Percentiles rank a stretch among this genome's conserved stretches.
Evolutionary conservation across 805 yeast species (phyloP).

Genomic region (Lachancea nothofagi): DNA sequence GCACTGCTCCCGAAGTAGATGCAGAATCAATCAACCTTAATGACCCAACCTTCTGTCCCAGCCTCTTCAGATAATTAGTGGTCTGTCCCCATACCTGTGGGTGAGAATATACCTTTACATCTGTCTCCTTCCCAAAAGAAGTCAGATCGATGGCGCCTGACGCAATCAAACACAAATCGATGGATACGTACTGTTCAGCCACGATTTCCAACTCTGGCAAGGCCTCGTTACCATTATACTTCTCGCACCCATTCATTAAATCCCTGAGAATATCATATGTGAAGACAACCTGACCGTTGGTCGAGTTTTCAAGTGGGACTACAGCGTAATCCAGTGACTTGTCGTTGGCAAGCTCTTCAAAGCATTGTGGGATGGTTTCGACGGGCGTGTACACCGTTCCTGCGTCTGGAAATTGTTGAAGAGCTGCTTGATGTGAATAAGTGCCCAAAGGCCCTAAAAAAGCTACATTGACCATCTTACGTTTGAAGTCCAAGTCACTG

Average conservation of each 20-base stretch:
- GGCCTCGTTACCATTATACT: conserved; percentile 13
- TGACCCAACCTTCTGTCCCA: conserved; percentile 31
- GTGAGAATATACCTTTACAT: conserved; percentile 71
- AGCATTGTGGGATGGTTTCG: conserved; percentile 54
- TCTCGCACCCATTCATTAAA: conserved; percentile 35
- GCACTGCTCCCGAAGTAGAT: conserved; percentile 86
- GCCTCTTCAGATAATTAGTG: conserved; percentile 44
- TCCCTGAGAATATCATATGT: conserved; percentile 80
- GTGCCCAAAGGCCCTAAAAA: conserved; percentile 91
- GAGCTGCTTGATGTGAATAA: conserved; percentile 79
- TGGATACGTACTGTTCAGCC: conserved; percentile 76
- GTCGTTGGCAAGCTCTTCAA: conserved; percentile 42
- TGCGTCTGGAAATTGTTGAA: conserved; percentile 47
- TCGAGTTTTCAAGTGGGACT: conserved; percentile 89
- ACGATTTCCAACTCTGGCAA: conserved; percentile 46
- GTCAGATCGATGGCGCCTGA: conserved; percentile 38
- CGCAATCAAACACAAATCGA: conserved; percentile 64
- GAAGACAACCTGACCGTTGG: conserved; percentile 87
- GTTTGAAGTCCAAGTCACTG: not conserved
- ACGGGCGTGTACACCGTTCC: conserved; percentile 25
- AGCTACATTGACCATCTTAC: conserved; percentile 42
- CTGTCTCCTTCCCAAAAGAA: conserved; percentile 35
- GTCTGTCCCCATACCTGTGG: conserved; percentile 99
- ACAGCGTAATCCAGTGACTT: conserved; percentile 59
- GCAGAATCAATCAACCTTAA: conserved; percentile 56